Conservation (phyloP, 2,329 filamentous ascomycete species). For the Fusarium luffae region DNA sequence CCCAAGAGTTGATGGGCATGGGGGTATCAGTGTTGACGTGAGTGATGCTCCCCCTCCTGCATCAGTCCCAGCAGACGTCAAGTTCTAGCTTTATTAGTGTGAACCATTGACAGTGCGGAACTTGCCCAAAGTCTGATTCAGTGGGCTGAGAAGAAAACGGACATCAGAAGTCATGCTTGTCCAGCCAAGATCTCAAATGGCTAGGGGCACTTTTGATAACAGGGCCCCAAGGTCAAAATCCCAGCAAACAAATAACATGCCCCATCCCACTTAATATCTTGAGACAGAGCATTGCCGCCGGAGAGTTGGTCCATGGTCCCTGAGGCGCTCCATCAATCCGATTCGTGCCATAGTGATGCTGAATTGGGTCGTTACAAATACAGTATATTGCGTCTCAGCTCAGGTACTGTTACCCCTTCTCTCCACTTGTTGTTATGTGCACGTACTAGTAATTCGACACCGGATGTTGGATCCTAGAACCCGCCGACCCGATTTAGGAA, state of each 20-base stretch:
- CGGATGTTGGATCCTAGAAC: slow-evolving; percentile 15
- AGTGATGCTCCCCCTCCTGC: slow-evolving; percentile 24
- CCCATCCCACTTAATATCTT: slow-evolving; percentile 13
- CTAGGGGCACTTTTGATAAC: slow-evolving; percentile 25
- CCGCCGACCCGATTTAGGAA: slow-evolving; percentile 16
- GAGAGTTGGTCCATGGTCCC: slow-evolving; percentile 10
- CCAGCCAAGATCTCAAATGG: slow-evolving; percentile 8
- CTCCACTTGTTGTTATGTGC: slow-evolving; percentile 28
- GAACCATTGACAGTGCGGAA: slow-evolving; percentile 25
- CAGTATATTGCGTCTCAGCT: slow-evolving; percentile 25
- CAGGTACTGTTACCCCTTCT: slow-evolving; percentile 39
- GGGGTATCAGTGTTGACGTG: slow-evolving; percentile 14
- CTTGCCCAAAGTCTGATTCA: slow-evolving; percentile 20
- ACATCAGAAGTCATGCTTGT: slow-evolving; percentile 2
- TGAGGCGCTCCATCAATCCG: slow-evolving; percentile 6
- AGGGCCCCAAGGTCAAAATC: slow-evolving; percentile 6
- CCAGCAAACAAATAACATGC: slow-evolving; percentile 8
- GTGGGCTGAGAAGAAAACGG: not conserved
- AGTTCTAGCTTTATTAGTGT: slow-evolving; percentile 13
- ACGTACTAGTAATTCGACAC: slow-evolving; percentile 12
- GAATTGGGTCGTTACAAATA: slow-evolving; percentile 33
- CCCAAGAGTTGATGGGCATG: slow-evolving; percentile 19
- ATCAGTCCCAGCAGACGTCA: slow-evolving; percentile 20
- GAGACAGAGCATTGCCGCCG: slow-evolving; percentile 2
- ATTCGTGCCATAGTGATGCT: slow-evolving; percentile 17